Base-by-base conservation (phyloP, 1,139 yeast species). In the Geotrichum aggregatum region DNA sequence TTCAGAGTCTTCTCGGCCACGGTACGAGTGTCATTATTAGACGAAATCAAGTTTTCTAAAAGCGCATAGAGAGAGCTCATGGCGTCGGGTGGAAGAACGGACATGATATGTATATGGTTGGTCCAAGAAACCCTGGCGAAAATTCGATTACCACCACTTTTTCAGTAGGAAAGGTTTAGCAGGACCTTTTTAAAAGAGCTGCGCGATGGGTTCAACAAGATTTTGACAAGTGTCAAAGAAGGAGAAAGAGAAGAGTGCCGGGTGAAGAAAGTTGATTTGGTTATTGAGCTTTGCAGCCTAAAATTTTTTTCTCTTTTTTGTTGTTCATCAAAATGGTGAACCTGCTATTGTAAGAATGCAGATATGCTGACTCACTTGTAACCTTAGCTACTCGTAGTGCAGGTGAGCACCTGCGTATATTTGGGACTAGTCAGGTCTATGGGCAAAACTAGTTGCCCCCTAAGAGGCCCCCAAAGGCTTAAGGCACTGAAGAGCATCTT, bases 1-100 rank as follows among this genome's bases (percentile, higher is more conserved):
- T 86, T 87, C 54, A 92, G 76, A 11, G 78, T 72, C 56, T 75
- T 76, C 67, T 92, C 98, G 11, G 97, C 97, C 34, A 76, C 79
- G 6, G 89, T 71, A 66, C 98, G 85, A 43, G 77, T 69, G 21
- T 72, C 66, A 66, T 91, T 91, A 64, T 91, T 87, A 3, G 95
- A 74, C 3, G 98, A 85, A 1, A 87, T 77, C 60, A 92, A 78
- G 41, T 84, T 87, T 56, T 74, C 72, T 41, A 89, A 74, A 52
- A 92, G 76, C 62, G 78, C 79, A 47, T 73, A 63, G 61, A 89
- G 74, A 6, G 79, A 78, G 51, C 66, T 71, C 56, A 79, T 78
- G 44, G 80, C 78, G 47, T 84, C 89, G 44, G 76, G 76, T 36
- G 94, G 85, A 59, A 87, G 57, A 48, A 59, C 56, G 34, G 66